Evolutionary conservation across 2,329 filamentous ascomycete species (phyloP).

Genomic region (Pseudopithomyces maydicus): DNA sequence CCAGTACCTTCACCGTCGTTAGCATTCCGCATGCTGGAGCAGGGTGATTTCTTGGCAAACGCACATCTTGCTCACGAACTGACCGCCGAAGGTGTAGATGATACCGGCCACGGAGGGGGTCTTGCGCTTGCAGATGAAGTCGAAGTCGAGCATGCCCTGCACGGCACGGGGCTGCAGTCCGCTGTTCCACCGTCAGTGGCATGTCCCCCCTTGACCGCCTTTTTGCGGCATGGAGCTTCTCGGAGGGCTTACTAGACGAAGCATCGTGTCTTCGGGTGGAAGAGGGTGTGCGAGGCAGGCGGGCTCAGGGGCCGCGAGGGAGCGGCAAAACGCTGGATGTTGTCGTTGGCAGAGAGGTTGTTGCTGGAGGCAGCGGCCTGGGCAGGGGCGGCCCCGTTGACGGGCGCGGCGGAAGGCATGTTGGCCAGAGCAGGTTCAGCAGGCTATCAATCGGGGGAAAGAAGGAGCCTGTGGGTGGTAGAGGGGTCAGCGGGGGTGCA

Average conservation of each 20-base stretch:
- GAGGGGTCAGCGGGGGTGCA: constrained; percentile 8
- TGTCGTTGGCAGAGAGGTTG: constrained; percentile 84
- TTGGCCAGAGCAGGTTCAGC: constrained; percentile 28
- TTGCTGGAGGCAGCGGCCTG: constrained; percentile 37
- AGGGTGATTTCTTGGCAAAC: constrained; percentile 34
- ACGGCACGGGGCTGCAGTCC: constrained; percentile 87
- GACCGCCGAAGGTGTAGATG: constrained; percentile 99
- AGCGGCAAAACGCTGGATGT: constrained; percentile 94
- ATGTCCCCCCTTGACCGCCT: constrained; percentile 7
- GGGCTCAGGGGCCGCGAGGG: constrained; percentile 92
- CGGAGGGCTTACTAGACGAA: constrained; percentile 80
- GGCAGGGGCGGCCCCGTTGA: constrained; percentile 38
- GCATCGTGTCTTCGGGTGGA: constrained; percentile 99
- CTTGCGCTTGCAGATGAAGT: constrained; percentile 99
- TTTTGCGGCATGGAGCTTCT: neutral
- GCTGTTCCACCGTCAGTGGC: constrained; percentile 50
- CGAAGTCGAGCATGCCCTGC: constrained; percentile 83
- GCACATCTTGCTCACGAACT: constrained; percentile 99
- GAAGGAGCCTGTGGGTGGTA: neutral
- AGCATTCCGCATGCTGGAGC: constrained; percentile 14
- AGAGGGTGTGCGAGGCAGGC: constrained; percentile 84
- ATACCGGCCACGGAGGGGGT: constrained; percentile 97
- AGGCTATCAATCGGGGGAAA: constrained; percentile 22
- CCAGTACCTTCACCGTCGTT: constrained; percentile 73
- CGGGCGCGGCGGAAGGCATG: constrained; percentile 51